Base-by-base conservation (phyloP, 192 early-diverging fungal genomes). In the Linnemannia zychae region DNA sequence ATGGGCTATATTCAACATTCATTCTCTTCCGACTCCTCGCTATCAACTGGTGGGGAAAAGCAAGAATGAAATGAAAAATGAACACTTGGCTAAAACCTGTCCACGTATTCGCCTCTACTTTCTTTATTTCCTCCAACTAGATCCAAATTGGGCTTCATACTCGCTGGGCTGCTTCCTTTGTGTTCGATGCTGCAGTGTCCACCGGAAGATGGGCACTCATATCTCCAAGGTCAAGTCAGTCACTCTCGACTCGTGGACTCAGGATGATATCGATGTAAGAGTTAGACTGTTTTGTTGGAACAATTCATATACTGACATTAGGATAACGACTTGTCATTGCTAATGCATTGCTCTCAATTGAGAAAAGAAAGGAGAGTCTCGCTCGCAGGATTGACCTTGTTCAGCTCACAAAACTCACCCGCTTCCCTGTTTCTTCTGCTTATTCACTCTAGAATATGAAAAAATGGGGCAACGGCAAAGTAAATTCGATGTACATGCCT, bases 101-200 rank as follows among this genome's bases (percentile, higher is more conserved):
- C 57, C 67, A 69, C 20, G 36, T 37, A 40, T 69, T 22, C 18
- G 20, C 34, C 7, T 40, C n/a, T 34, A 34, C 34, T 13, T 37
- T 7, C 28, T 22, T 18, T 18, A 22, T 69, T 6, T 5, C 22
- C 12, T 63, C 57, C 24, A 63, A 75, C 15, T 92, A 96, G 95
- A 92, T n/a, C 94, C 96, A 24, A 94, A 94, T 63, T 97, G 95
- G 95, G 93, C 95, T 40, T 97, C 96, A 4, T 95, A 94, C 94
- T 97, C 97, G 82, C 82, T 99, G 49, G 97, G 97, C 7, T 89
- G 97, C 50, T 98, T 99, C 79, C 82, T 99, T 48, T 99, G 98
- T 89, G 98, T 99, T 37, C 91, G 97, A 7, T 99, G 98, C 88
- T 94, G 90, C 65, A 92, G 95, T 47, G 81, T 96, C 46, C 96